Evolutionary conservation across 345 rosid genomes (phyloP), one percentile per base, ranked within the genome.

Genomic region (Populus simonii): DNA sequence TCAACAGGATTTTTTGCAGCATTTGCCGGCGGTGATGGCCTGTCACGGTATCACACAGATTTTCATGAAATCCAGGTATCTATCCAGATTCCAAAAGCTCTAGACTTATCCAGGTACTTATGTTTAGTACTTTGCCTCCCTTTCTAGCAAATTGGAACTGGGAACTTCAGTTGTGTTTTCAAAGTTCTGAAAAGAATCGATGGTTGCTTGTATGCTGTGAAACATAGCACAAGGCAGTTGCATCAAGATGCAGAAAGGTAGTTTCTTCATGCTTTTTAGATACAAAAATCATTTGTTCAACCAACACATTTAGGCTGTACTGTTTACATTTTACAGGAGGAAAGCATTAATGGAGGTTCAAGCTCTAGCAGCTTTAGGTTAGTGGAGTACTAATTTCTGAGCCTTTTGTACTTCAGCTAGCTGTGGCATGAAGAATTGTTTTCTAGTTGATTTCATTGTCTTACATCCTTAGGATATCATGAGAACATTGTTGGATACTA

Each of bases 281-380:
- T 78, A 8, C 45, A 12, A 71, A 2, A 6, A 61, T 66, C 27
- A 13, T 57, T 57, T 47, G 38, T 69, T 63, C 38, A 61, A 76
- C 74, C 57, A 49, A 69, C 55, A 43, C 71, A 29, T 68, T 78
- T 18, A 78, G 8, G 62, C 41, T 8, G 23, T 72, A 38, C 25
- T 73, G 41, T 51, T 83, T 51, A 5, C 39, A 39, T 70, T 80
- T 82, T 81, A 82, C 87, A 94, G 99, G 89, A 88, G 85, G 86
- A 92, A 92, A 87, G 98, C 98, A 86, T 88, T 94, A 82, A 91
- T 96, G 97, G 99, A 96, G 91, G 99, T 92, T 79, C 99, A 96
- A 87, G 93, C 97, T 81, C 85, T 94, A 88, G 99, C 97, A 47
- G 98, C 98, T 78, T 79, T 91, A 84, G 99, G 98, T 96, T 80